Evolutionary conservation across 371 early-diverging fungal species (phyloP), one percentile per base, ranked within the genome.

Genomic region (Umbelopsis sp.): DNA sequence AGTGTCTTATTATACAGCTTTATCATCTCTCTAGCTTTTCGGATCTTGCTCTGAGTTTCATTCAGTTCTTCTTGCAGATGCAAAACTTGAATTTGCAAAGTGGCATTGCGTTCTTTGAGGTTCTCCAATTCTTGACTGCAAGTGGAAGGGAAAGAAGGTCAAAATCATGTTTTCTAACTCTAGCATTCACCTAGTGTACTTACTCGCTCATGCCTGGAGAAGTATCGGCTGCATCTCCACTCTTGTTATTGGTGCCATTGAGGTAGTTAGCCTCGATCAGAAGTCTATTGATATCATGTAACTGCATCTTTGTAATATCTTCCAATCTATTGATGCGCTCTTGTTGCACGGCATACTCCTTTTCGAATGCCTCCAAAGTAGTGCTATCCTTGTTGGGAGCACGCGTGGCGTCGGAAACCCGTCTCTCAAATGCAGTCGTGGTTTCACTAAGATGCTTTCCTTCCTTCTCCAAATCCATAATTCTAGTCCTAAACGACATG

Each of bases 31-130:
- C 92, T 91, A 16, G 93, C 91, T 74, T 89, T 91, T 71, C 92
- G 89, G 38, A 93, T 80, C 69, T 82, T 86, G 68, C 86, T 71
- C 72, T 86, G 89, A 9, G 87, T 84, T 63, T 93, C 92, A 45
- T 87, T 83, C 65, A 92, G 89, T 35, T 91, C 85, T 74, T 92
- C 88, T 68, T 87, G 89, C 20, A 92, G 73, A 69, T 89, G 86
- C 37, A 84, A 84, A 6, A 87, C 81, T 51, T 80, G 74, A 14
- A 81, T 81, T 63, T 87, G 88, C 63, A 88, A 84, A 63, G 80
- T 86, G 45, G 88, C 88, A 41, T 80, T 78, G 50, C 87, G 89
- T 37, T 85, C 85, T 71, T 87, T 83, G 65, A 89, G 90, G n/a
- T 83, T 78, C 44, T 85, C 83, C 52, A 80, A 66, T 41, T 83